Evolutionary conservation across 2,329 filamentous ascomycete species (phyloP), one percentile per base, ranked within the genome.

Genomic region (Venturiaceae sp.): DNA sequence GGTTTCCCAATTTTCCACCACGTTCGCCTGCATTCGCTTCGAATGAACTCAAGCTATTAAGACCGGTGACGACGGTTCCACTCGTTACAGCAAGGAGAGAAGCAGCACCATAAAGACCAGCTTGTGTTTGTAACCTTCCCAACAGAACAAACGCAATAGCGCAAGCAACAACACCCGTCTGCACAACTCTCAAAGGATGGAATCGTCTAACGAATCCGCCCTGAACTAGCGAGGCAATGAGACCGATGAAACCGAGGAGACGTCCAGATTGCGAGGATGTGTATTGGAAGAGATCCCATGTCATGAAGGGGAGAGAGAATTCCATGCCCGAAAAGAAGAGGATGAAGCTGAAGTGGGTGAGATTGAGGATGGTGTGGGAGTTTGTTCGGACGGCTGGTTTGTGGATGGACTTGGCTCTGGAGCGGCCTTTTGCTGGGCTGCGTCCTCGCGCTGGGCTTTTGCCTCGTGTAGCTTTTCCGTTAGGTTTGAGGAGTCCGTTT

Each of bases 301-400:
- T 97, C 84, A 99, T 92, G 71, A 99, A 99, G 0, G 94, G 92
- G 3, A 99, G 81, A 0, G 91, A 96, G 72, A 96, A 97, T 70
- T 99, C 94, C 87, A 99, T 92, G 61, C 94, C 94, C 2, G 90
- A 96, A 75, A 99, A 99, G 74, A 96, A 96, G 13, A 99, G 84
- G 60, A 99, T 84, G 72, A 99, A 99, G 52, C 86, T 75, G 67
- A 97, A 87, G 72, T 99, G 94, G 0, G 90, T 85, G 1, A 86
- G 74, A 69, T 96, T 96, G 52, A 99, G 83, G 13, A 95, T 71
- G 32, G 83, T 74, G 64, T 94, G 90, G 3, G 87, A 90, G 73
- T 97, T 97, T 3, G 90, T 95, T 60, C 87, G 79, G 50, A 55
- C n/a, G 55, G 58, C 8, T 66, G 54, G 65, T 30, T 60, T 64